These are phyloP conservation scores for Neopestalotiopsis clavispora DNA, from an alignment of 2,329 filamentous ascomycete genomes.

Conservation along the genomic window DNA sequence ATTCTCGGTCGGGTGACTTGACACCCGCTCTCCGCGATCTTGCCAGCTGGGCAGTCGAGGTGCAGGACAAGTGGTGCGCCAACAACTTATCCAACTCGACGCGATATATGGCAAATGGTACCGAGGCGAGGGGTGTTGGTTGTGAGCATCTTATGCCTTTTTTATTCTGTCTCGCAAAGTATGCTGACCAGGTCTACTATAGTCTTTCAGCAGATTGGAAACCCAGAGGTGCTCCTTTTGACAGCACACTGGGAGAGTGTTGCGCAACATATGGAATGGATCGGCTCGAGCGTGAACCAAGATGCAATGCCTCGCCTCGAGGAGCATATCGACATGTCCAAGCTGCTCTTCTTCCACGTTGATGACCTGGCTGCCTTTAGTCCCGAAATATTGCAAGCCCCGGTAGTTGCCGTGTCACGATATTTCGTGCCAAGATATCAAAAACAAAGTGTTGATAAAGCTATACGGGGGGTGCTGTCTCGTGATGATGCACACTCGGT, in stretches of 20 bases:
- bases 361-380: constrained; percentile 33
- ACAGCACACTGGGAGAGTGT: constrained; percentile 50
- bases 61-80: constrained; percentile 47
- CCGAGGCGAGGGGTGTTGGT: constrained; percentile 37
- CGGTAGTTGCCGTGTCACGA: constrained; percentile 43
- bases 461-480: neutral
- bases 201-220: constrained; percentile 40
- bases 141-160: neutral
- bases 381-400: constrained; percentile 29
- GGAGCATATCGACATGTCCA: constrained; percentile 38
- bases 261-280: constrained; percentile 48
- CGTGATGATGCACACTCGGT: neutral
- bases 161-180: neutral
- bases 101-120: constrained; percentile 40
- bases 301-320: constrained; percentile 38
- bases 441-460: constrained; percentile 14
- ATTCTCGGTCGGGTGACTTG: constrained; percentile 32
- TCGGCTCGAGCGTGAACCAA: constrained; percentile 46
- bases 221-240: constrained; percentile 45
- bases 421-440: neutral
- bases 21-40: constrained; percentile 37
- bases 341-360: constrained; percentile 48
- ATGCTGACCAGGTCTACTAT: neutral
- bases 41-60: constrained; percentile 35
- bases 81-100: constrained; percentile 27